These are phyloP conservation scores for Herpotrichia juniperi DNA, from an alignment of 2,329 filamentous ascomycete species.

Conservation along the genomic window DNA sequence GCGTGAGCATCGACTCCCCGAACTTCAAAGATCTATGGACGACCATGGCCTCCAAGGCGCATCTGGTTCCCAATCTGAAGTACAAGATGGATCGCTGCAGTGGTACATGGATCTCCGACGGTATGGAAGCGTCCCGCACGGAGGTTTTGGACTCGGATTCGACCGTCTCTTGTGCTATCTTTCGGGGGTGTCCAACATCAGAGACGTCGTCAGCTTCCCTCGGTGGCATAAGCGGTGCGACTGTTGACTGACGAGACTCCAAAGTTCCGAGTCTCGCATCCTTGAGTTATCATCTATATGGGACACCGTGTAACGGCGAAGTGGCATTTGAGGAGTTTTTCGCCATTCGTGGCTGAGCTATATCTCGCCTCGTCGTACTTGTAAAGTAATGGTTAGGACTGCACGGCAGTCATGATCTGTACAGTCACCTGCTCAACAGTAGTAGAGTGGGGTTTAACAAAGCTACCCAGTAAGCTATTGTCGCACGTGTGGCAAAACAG, in stretches of 20 bases:
- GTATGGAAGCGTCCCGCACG: constrained; percentile 91
- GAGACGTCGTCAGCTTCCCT: constrained; percentile 86
- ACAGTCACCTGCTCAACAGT: constrained; percentile 4
- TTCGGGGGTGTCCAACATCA: constrained; percentile 78
- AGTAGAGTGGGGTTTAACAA: background rate
- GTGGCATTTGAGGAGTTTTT: constrained; percentile 6
- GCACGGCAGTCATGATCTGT: constrained; percentile 4
- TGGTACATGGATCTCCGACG: constrained; percentile 91
- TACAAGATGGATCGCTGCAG: constrained; percentile 56
- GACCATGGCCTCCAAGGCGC: constrained; percentile 64
- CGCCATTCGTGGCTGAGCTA: constrained; percentile 8
- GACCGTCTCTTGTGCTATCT: constrained; percentile 86
- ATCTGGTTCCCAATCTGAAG: constrained; percentile 18
- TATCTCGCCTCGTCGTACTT: constrained; percentile 20
- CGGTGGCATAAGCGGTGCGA: constrained; percentile 67
- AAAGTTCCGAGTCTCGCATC: background rate
- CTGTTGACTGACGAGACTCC: constrained; percentile 41
- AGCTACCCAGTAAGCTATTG: background rate
- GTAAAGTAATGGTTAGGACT: constrained; percentile 19
- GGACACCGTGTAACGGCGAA: background rate
- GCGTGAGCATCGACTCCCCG: constrained; percentile 77
- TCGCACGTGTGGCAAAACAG: background rate
- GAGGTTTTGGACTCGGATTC: constrained; percentile 89
- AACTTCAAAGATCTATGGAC: constrained; percentile 74
- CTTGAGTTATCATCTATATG: background rate